phyloP scores from a whole-genome alignment of 306 rosid genomes.

The Urtica urens region DNA sequence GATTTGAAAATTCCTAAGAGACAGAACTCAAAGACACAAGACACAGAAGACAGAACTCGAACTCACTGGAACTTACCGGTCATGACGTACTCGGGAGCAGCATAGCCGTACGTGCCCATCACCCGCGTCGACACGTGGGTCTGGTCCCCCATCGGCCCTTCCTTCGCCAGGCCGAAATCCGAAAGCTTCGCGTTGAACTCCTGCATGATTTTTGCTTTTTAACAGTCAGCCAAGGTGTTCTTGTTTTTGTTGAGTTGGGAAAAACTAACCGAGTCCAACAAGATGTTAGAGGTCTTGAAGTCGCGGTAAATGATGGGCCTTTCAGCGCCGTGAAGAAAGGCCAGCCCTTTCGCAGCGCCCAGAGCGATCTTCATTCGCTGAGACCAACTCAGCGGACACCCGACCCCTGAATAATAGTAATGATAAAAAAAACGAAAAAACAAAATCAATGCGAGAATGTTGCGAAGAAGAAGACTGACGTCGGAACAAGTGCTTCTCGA shows the following conservation, averaged over 20 bases:
- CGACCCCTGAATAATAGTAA: constrained; percentile 64
- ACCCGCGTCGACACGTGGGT: constrained; percentile 95
- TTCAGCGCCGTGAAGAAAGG: constrained; percentile 94
- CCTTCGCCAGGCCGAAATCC: constrained; percentile 94
- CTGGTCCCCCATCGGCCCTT: constrained; percentile 95
- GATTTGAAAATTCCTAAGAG: too few species aligned
- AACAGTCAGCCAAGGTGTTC: too few species aligned
- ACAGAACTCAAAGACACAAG: background rate
- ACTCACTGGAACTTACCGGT: constrained; percentile 55
- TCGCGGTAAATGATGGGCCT: constrained; percentile 92
- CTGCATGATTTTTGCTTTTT: constrained; percentile 46
- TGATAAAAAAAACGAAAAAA: constrained; percentile 2
- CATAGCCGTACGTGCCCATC: constrained; percentile 94
- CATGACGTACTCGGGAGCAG: constrained; percentile 94
- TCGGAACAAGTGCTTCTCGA: constrained; percentile 94
- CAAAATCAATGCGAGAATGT: background rate
- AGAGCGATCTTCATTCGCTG: constrained; percentile 94
- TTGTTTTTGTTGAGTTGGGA: too few species aligned
- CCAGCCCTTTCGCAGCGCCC: constrained; percentile 92
- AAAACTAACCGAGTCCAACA: constrained; percentile 74
- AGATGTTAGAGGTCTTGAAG: constrained; percentile 92
- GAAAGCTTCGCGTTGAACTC: constrained; percentile 85
- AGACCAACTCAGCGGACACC: constrained; percentile 79
- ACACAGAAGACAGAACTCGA: too few species aligned
- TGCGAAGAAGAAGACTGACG: constrained; percentile 37